A percentile compares a stretch with the other conserved stretches of the same genome.
Evolutionary conservation across 306 rosid genomes (phyloP).

Genomic region (Ceratonia siliqua): DNA sequence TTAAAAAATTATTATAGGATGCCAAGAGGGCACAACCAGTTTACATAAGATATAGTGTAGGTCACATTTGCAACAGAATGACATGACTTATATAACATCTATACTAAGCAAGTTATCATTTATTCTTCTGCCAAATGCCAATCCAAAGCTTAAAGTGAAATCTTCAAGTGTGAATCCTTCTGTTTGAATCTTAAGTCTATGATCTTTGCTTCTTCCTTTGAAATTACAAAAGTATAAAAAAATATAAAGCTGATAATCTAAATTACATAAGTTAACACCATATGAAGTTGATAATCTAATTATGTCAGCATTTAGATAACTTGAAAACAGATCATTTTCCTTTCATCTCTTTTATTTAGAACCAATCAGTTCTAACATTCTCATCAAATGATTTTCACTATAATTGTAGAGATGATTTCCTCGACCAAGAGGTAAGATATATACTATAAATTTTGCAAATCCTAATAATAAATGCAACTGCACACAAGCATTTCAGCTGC

Average conservation of each 20-base stretch:
- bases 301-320: constrained; percentile 6
- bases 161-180: background rate
- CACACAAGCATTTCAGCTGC: background rate
- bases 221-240: background rate
- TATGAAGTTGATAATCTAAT: background rate
- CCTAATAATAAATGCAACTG: background rate
- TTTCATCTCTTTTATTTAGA: constrained; percentile 16
- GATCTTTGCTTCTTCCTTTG: background rate
- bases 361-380: constrained; percentile 7
- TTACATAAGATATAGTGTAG: background rate
- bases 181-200: background rate
- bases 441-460: background rate
- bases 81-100: background rate
- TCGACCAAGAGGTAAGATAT: background rate
- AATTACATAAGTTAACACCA: background rate
- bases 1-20: background rate
- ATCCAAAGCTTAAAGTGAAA: constrained; percentile 1
- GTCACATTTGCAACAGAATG: constrained; percentile 12
- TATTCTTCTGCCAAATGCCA: background rate
- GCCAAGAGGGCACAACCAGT: background rate
- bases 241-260: background rate
- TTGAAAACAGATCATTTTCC: background rate
- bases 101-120: background rate
- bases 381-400: background rate
- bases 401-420: background rate